Conservation (phyloP, 768 basidiomycete genomes). For the Leucocoprinus leucothites region DNA sequence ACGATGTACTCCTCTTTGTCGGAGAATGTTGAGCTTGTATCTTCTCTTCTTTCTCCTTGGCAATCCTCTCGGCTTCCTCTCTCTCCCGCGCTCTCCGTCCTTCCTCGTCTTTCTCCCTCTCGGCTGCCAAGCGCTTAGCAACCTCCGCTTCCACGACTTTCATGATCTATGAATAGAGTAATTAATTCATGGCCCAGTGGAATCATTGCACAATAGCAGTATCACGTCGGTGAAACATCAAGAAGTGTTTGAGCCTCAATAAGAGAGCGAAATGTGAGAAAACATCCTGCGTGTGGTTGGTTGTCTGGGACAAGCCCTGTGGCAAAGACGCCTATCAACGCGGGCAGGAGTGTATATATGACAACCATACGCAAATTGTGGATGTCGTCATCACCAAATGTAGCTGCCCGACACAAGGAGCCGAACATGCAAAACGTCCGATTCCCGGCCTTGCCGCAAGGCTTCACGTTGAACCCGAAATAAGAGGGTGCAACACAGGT, state of each 20-base stretch:
- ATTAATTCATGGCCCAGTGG: not conserved
- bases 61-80: slow-evolving; percentile 18
- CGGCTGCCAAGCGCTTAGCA: slow-evolving; percentile 53
- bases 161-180: slow-evolving; percentile 52
- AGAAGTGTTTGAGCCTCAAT: not conserved
- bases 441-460: not conserved
- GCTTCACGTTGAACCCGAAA: not conserved
- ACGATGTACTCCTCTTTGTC: slow-evolving; percentile 29
- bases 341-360: not conserved
- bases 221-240: not conserved
- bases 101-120: slow-evolving; percentile 39
- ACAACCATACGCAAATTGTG: not conserved
- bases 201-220: not conserved
- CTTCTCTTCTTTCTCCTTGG: slow-evolving; percentile 16
- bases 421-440: not conserved
- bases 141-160: slow-evolving; percentile 74
- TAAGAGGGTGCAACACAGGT: not conserved
- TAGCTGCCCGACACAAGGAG: not conserved
- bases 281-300: not conserved
- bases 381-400: not conserved
- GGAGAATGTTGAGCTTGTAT: slow-evolving; percentile 31
- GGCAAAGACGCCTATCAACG: not conserved
- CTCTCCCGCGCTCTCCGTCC: slow-evolving; percentile 32
- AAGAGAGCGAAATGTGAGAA: not conserved
- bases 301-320: not conserved